phyloP scores from a whole-genome alignment of 345 rosid species.

The Rhodomyrtus tomentosa region DNA sequence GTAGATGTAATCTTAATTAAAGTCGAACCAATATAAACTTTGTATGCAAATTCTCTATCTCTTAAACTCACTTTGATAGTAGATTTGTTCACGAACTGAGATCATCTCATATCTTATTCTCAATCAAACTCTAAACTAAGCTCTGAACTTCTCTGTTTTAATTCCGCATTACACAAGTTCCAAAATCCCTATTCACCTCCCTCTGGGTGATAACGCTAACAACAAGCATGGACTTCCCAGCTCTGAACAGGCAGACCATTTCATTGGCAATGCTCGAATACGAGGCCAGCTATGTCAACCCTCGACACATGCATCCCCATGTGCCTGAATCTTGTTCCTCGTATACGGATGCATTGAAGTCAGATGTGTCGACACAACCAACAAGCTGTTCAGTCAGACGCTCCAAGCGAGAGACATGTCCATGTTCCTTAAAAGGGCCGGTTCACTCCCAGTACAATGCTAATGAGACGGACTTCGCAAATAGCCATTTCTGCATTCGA shows the following conservation, averaged over 20 bases:
- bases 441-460: slow-evolving; percentile 1
- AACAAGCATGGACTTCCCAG: not conserved
- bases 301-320: not conserved
- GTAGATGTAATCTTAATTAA: too few species aligned
- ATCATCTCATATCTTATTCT: too few species aligned
- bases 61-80: too few species aligned
- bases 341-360: not conserved
- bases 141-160: too few species aligned
- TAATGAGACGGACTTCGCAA: not conserved
- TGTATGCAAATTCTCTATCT: too few species aligned
- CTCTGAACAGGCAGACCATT: not conserved
- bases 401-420: slow-evolving; percentile 3
- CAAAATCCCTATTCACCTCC: too few species aligned
- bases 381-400: not conserved
- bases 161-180: too few species aligned
- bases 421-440: not conserved
- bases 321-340: not conserved
- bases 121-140: too few species aligned
- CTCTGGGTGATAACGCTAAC: not conserved
- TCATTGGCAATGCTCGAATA: not conserved
- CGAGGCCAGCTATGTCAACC: not conserved
- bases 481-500: slow-evolving; percentile 1
- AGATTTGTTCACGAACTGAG: too few species aligned
- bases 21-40: too few species aligned
- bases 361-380: not conserved